A percentile compares a stretch with the other conserved stretches of the same genome.
Evolutionary conservation across 2,329 filamentous ascomycete genomes (phyloP).

Genomic region (Thielaviopsis musarum): DNA sequence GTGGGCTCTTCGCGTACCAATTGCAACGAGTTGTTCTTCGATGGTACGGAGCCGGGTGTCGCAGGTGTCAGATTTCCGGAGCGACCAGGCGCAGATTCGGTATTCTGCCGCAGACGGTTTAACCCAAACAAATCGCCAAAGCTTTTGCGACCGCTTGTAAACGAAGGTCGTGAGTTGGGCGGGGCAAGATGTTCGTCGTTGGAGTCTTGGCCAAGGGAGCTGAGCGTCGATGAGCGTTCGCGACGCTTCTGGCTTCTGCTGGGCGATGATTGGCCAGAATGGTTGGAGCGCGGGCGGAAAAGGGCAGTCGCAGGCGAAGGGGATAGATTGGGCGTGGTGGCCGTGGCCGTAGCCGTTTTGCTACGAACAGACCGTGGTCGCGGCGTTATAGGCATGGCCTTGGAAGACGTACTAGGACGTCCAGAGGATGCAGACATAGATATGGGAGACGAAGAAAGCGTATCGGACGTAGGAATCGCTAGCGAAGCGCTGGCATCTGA

Average conservation of each 20-base stretch:
- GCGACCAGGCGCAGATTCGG: slow-evolving; percentile 44
- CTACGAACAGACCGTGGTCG: slow-evolving; percentile 10
- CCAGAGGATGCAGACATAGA: slow-evolving; percentile 1
- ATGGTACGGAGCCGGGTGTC: slow-evolving; percentile 52
- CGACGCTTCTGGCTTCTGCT: slow-evolving; percentile 45
- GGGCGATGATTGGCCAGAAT: slow-evolving; percentile 51
- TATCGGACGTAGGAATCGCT: slow-evolving; percentile 1
- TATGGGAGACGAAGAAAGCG: slow-evolving; percentile 3
- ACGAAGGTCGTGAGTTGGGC: slow-evolving; percentile 58
- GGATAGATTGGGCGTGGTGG: slow-evolving; percentile 19
- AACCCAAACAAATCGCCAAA: slow-evolving; percentile 78
- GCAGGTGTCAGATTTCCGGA: slow-evolving; percentile 52
- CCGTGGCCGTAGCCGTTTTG: slow-evolving; percentile 15
- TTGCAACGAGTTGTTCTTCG: slow-evolving; percentile 72
- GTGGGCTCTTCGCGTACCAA: slow-evolving; percentile 53
- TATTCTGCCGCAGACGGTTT: slow-evolving; percentile 63
- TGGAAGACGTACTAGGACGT: background rate
- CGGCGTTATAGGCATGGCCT: slow-evolving; percentile 1
- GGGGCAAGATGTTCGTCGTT: slow-evolving; percentile 53
- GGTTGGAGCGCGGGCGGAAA: slow-evolving; percentile 30
- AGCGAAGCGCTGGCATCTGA: slow-evolving; percentile 6
- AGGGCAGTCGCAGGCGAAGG: slow-evolving; percentile 32
- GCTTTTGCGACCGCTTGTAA: slow-evolving; percentile 81
- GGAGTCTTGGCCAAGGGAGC: slow-evolving; percentile 58
- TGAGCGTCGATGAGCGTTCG: slow-evolving; percentile 77